Evolutionary conservation across 495 filamentous ascomycete genomes (phyloP).

Genomic region (Pyrenula massariospora): DNA sequence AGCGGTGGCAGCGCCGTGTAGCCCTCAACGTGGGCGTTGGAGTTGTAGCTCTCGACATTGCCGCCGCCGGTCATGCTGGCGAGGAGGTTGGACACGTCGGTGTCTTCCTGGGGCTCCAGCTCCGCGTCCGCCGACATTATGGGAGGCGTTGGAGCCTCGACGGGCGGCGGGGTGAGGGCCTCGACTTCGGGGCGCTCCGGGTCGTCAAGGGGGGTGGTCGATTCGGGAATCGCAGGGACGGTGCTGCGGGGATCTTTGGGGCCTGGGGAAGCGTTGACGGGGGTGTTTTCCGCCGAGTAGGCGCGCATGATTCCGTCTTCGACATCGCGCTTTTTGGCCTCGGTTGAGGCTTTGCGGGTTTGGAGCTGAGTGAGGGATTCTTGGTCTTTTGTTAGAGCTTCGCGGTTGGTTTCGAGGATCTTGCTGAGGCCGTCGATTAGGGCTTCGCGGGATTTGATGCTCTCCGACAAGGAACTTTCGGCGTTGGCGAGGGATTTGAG

Average conservation of each 20-base stretch:
- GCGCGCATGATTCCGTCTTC: conserved; percentile 82
- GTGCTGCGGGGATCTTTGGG: conserved; percentile 18
- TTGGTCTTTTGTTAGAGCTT: conserved; percentile 57
- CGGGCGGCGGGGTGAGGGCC: conserved; percentile 67
- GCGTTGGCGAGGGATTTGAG: conserved; percentile 80
- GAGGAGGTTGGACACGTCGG: conserved; percentile 1
- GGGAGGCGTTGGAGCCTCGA: conserved; percentile 32
- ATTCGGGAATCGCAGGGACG: not conserved
- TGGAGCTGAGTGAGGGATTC: conserved; percentile 43
- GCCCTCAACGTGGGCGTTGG: conserved; percentile 5
- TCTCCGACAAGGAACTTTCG: conserved; percentile 82
- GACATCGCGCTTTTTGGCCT: conserved; percentile 69
- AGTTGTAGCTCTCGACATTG: conserved; percentile 12
- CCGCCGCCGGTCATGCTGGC: not conserved
- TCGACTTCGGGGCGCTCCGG: conserved; percentile 67
- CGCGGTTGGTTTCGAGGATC: conserved; percentile 62
- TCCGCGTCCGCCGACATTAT: conserved; percentile 7
- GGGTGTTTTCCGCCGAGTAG: conserved; percentile 39
- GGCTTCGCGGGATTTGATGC: conserved; percentile 71
- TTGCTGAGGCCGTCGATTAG: conserved; percentile 75
- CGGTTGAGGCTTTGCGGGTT: conserved; percentile 51
- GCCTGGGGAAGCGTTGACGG: conserved; percentile 20
- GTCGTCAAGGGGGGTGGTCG: conserved; percentile 5
- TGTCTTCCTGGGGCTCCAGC: conserved; percentile 8
- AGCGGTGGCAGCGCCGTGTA: conserved; percentile 9